phyloP scores from a whole-genome alignment of 768 basidiomycete genomes.

The Pisolithus sp. region DNA sequence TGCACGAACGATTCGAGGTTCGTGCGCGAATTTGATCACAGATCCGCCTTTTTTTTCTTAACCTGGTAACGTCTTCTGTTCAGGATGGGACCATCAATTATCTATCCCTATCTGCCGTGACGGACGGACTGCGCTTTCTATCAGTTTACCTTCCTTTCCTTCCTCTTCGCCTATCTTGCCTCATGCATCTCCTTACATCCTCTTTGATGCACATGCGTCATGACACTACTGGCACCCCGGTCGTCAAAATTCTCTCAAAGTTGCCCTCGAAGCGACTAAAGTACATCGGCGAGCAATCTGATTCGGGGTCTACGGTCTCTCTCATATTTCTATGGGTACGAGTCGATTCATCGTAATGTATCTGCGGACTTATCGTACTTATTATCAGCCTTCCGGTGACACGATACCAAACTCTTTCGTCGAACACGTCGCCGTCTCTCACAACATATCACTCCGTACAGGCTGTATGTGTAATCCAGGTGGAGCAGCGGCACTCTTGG shows the following conservation, averaged over 20 bases:
- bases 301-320: slow-evolving; percentile 58
- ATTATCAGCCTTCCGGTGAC: slow-evolving; percentile 51
- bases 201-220: slow-evolving; percentile 57
- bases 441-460: slow-evolving; percentile 69
- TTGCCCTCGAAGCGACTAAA: slow-evolving; percentile 47
- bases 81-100: slow-evolving; percentile 88
- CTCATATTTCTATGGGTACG: slow-evolving; percentile 60
- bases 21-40: slow-evolving; percentile 3
- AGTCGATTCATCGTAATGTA: slow-evolving; percentile 8
- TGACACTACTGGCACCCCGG: slow-evolving; percentile 50
- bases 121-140: slow-evolving; percentile 70
- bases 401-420: slow-evolving; percentile 70
- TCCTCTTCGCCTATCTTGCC: slow-evolving; percentile 64
- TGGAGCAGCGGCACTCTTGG: slow-evolving; percentile 66
- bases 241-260: slow-evolving; percentile 64
- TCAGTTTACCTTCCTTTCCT: slow-evolving; percentile 76
- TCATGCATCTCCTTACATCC: slow-evolving; percentile 54
- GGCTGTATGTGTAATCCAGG: slow-evolving; percentile 90
- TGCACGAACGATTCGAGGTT: slow-evolving; percentile 78
- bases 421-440: slow-evolving; percentile 57
- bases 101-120: slow-evolving; percentile 67
- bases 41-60: too few species aligned
- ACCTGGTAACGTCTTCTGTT: background rate
- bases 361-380: background rate
- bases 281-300: slow-evolving; percentile 58